Evolutionary conservation across 108 stramenopile species (phyloP), one percentile per base, ranked within the genome.

Genomic region (Cylindrotheca closterium): DNA sequence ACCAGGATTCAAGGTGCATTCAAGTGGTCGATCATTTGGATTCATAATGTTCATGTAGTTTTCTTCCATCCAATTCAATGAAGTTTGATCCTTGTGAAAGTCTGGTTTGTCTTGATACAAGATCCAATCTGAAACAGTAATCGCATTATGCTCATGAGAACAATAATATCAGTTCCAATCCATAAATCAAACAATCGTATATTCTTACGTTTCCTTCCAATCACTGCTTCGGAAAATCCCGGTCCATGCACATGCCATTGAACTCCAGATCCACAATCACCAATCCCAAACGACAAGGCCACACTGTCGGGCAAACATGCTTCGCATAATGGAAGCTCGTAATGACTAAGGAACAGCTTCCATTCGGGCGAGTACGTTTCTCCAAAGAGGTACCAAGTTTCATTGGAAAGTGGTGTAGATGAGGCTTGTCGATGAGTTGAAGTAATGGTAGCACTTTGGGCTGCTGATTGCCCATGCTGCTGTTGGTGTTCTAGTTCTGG

Each of bases 341-440:
- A 91, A 19, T 74, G 42, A 29, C 51, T 27, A 50, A 76, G 68
- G 55, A 83, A 71, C 55, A 52, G 51, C 68, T 52, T 69, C 92
- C 92, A 93, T 73, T 84, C 83, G 1, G 60, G 34, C 4, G 80
- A 69, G 53, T 71, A 87, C 2, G 92, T 93, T 73, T 93, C 89
- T 21, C 92, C 92, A 68, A 93, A 93, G 12, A 93, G 52, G 62
- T 93, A 93, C 92, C 92, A 93, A 3, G 81, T 88, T 65, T 93
- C 88, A 53, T 86, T 93, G 26, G 84, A 80, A 1, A 79, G 47
- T 55, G 82, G 84, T 60, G 81, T 62, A 2, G 87, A 87, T 2
- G 51, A 23, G 2, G 85, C 7, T 42, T 42, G 37, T 42, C 10
- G 37, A 10, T 91, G 37, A n/a, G n/a, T n/a, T n/a, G n/a, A n/a